A percentile compares a stretch with the other conserved stretches of the same genome.
phyloP scores from a whole-genome alignment of 345 rosid genomes.

The Schrenkiella parvula region DNA sequence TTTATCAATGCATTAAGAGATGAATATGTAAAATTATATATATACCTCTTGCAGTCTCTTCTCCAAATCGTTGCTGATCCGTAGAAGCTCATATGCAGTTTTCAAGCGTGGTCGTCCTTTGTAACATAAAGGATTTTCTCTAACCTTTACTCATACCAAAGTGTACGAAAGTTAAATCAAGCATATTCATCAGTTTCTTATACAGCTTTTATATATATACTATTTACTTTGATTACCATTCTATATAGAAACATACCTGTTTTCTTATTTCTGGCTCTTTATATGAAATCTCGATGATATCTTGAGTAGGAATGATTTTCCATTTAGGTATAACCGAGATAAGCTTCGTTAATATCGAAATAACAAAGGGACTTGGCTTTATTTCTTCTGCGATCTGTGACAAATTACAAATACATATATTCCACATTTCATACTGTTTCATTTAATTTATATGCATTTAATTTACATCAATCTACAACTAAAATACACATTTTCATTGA shows the following conservation, averaged over 20 bases:
- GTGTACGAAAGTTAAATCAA: background rate
- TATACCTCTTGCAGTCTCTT: constrained; percentile 54
- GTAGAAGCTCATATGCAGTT: constrained; percentile 57
- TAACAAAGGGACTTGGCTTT: constrained; percentile 49
- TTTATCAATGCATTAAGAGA: background rate
- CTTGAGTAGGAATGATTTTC: constrained; percentile 53
- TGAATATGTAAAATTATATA: background rate
- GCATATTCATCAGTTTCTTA: background rate
- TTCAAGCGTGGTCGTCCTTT: constrained; percentile 72
- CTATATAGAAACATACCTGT: constrained; percentile 41
- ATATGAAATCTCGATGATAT: constrained; percentile 58
- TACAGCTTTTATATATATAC: background rate
- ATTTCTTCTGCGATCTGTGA: constrained; percentile 62
- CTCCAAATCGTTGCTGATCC: constrained; percentile 52
- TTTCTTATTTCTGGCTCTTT: constrained; percentile 54
- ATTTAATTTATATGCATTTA: background rate
- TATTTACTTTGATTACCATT: background rate
- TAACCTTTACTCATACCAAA: constrained; percentile 38
- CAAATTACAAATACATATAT: background rate
- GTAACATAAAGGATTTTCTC: constrained; percentile 65
- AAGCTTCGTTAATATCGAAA: constrained; percentile 40
- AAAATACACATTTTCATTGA: background rate
- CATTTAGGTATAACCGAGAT: constrained; percentile 55
- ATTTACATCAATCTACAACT: background rate
- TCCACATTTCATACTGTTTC: background rate